Evolutionary conservation across 129 eudicot species (phyloP).

Genomic region (Mikania micrantha): DNA sequence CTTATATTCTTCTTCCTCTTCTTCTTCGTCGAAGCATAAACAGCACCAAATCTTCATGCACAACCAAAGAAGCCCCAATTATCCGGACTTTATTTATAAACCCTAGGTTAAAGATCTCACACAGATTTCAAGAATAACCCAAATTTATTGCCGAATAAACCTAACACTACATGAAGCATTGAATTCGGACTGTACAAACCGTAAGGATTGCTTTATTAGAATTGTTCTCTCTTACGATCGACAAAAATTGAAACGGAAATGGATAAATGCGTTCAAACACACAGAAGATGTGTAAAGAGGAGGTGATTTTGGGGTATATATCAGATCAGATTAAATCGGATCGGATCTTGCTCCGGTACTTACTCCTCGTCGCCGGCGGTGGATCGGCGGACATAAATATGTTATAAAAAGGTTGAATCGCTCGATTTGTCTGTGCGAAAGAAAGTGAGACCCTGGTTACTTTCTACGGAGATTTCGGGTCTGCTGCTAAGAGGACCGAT

Average conservation of each 20-base stretch:
- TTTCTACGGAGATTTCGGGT: conserved; percentile 24
- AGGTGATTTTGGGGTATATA: not conserved
- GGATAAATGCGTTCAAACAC: conserved; percentile 3
- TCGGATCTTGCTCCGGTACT: conserved; percentile 30
- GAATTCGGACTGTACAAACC: conserved; percentile 12
- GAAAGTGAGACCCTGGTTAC: conserved; percentile 16
- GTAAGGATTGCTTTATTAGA: not conserved
- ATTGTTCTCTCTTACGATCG: not conserved
- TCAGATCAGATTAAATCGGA: conserved; percentile 34
- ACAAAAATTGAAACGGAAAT: not conserved
- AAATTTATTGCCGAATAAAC: conserved; percentile 1
- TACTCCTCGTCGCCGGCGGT: not conserved
- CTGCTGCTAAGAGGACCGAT: conserved; percentile 7
- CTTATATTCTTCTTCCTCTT: conserved; percentile 28
- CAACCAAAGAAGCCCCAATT: conserved; percentile 30
- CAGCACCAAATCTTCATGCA: conserved; percentile 77
- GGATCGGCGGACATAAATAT: not conserved
- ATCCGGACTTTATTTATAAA: conserved; percentile 11
- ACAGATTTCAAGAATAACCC: conserved; percentile 12
- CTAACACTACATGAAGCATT: conserved; percentile 11
- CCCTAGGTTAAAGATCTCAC: conserved; percentile 39
- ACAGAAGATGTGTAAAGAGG: not conserved
- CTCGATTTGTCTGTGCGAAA: conserved; percentile 14
- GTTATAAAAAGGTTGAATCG: conserved; percentile 5
- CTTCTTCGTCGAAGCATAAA: conserved; percentile 42